These are phyloP conservation scores for Gastrodia elata DNA, from an alignment of 106 monocot genomes.

Conservation along the genomic window DNA sequence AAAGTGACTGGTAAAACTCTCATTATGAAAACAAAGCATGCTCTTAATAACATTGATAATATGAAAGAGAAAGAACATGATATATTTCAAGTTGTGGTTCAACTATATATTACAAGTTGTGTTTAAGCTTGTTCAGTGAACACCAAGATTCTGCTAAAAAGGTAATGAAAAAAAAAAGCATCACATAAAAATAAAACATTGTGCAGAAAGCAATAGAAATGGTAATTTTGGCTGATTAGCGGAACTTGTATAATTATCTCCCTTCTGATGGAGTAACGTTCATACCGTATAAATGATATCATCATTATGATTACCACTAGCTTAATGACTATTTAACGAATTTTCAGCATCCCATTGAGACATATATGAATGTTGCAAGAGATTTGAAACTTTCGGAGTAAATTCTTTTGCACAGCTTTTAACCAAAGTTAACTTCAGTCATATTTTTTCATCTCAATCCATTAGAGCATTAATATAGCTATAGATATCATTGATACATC, in stretches of 20 bases:
- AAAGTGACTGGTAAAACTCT: too few species aligned
- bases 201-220: not conserved
- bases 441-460: not conserved
- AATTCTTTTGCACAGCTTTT: not conserved
- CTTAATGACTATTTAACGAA: not conserved
- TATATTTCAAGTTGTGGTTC: not conserved
- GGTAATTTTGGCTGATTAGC: not conserved
- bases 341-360: not conserved
- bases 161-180: not conserved
- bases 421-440: not conserved
- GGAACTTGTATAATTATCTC: too few species aligned
- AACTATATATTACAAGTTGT: not conserved
- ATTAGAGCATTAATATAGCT: too few species aligned
- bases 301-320: not conserved
- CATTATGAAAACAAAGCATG: too few species aligned
- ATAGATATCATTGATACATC: too few species aligned
- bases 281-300: not conserved
- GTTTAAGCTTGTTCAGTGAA: not conserved
- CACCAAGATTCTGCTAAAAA: not conserved
- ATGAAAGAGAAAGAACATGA: conserved; percentile 1
- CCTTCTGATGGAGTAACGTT: not conserved
- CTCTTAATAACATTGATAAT: too few species aligned
- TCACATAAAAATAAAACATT: not conserved
- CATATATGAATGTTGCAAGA: not conserved
- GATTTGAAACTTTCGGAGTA: not conserved